Conservation (phyloP, 2,329 filamentous ascomycete species). For the Phialemoniopsis sp. region DNA sequence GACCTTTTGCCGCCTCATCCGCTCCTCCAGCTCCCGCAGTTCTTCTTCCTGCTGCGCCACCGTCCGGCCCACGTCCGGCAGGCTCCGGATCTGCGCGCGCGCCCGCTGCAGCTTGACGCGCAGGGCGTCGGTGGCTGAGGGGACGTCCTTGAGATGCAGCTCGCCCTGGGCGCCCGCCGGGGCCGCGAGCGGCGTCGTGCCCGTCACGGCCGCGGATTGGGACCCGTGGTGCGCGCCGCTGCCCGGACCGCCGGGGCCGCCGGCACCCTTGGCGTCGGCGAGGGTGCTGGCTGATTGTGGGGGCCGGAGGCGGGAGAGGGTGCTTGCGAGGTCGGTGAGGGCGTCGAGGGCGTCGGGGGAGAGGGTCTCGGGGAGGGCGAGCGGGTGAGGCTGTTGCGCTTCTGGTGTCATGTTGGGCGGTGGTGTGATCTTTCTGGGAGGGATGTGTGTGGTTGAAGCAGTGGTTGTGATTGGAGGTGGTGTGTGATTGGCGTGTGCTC, state of each 20-base stretch:
- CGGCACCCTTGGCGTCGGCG: constrained; percentile 9
- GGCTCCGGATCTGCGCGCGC: constrained; percentile 55
- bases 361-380: constrained; percentile 59
- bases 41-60: constrained; percentile 68
- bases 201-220: constrained; percentile 22
- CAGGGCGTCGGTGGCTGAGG: constrained; percentile 70
- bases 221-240: constrained; percentile 23
- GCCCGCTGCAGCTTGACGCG: constrained; percentile 83
- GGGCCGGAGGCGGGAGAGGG: constrained; percentile 70
- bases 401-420: not conserved
- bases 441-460: too few species aligned
- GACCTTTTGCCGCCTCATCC: constrained; percentile 57
- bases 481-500: too few species aligned
- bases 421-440: too few species aligned
- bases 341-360: constrained; percentile 82
- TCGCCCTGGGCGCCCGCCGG: constrained; percentile 21
- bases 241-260: constrained; percentile 15
- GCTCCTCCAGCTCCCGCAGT: constrained; percentile 60
- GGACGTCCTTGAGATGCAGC: constrained; percentile 65
- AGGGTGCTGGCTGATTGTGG: constrained; percentile 27
- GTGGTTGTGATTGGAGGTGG: too few species aligned
- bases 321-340: constrained; percentile 73
- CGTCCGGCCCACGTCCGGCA: constrained; percentile 67
- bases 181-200: constrained; percentile 20
- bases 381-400: constrained; percentile 27